Evolutionary conservation across 345 rosid species (phyloP), one percentile per base, ranked within the genome.

Genomic region (Cardamine chenopodiifolia): DNA sequence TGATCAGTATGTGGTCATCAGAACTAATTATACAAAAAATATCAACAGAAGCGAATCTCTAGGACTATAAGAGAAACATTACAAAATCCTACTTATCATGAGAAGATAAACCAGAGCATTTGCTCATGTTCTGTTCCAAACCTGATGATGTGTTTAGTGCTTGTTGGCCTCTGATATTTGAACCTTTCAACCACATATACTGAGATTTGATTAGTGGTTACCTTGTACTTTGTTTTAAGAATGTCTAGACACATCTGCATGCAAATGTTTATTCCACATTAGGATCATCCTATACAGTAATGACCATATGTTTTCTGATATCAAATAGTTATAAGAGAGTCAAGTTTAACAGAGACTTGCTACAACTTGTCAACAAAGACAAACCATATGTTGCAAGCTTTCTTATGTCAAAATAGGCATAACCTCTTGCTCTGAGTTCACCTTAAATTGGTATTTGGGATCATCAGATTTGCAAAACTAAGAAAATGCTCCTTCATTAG

Each of bases 191-290:
- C 47, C 45, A 65, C 22, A 48, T n/a, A n/a, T n/a, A n/a, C n/a
- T n/a, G 71, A 34, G 31, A 49, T 28, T 65, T 35, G 40, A 57
- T 45, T 31, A 26, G 23, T n/a, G 2, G 42, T 18, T 26, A 5
- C 25, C 53, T 31, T 39, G 18, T 7, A 14, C 14, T 29, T 60
- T 37, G 23, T 60, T 42, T 88, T 73, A 91, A 2, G 82, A 75
- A 69, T 91, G 95, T 77, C 97, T 86, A 28, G 95, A 81, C 18
- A 88, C 82, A 71, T 89, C 89, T 31, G 89, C 93, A 55, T 87
- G 97, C 74, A 89, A 72, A 80, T 78, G 82, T 2, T 91, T 72
- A 1, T 88, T 70, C 85, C 97, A 89, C 91, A 57, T 83, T 91
- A 31, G 91, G 82, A 71, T 91, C 93, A 55, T 91, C 97, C 96